These are phyloP conservation scores for Blepharisma stoltei DNA, from an alignment of 73 alveolate genomes.

Conservation along the genomic window DNA sequence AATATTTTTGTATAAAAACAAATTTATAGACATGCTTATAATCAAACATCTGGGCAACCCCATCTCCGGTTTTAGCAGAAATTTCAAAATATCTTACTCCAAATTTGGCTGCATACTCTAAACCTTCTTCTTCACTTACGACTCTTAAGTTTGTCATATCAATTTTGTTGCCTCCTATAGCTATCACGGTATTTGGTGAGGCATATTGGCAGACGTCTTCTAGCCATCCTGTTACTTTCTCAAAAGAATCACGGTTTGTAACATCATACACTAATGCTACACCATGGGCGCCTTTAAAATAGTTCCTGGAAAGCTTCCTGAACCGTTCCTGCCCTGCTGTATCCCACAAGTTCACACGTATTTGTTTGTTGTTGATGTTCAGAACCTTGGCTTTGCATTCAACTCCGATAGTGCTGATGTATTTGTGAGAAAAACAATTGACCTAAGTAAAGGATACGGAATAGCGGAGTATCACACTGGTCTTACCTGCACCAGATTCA, in stretches of 20 bases:
- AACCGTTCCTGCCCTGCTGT: constrained; percentile 91
- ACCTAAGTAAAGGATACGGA: neutral
- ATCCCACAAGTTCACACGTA: constrained; percentile 78
- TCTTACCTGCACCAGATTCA: constrained; percentile 31
- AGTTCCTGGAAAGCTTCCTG: constrained; percentile 71
- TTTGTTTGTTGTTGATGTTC: constrained; percentile 41
- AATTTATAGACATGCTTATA: too few relatives aligned
- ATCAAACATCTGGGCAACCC: neutral
- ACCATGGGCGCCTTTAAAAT: constrained; percentile 80
- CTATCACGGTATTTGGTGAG: constrained; percentile 48
- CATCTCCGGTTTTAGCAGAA: constrained; percentile 50
- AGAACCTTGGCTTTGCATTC: constrained; percentile 64
- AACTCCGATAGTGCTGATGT: constrained; percentile 60
- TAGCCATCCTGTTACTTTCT: constrained; percentile 65
- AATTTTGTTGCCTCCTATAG: constrained; percentile 64
- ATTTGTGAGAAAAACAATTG: neutral
- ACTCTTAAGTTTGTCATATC: constrained; percentile 48
- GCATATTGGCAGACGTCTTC: constrained; percentile 56
- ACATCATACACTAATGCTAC: constrained; percentile 77
- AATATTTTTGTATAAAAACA: too few relatives aligned
- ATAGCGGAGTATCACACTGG: neutral
- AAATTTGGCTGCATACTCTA: constrained; percentile 48
- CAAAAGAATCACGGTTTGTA: constrained; percentile 62
- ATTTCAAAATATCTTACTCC: constrained; percentile 69
- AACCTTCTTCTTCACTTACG: constrained; percentile 41